These are phyloP conservation scores for Phialemoniopsis sp. DNA, from an alignment of 2,329 filamentous ascomycete genomes.

Conservation along the genomic window DNA sequence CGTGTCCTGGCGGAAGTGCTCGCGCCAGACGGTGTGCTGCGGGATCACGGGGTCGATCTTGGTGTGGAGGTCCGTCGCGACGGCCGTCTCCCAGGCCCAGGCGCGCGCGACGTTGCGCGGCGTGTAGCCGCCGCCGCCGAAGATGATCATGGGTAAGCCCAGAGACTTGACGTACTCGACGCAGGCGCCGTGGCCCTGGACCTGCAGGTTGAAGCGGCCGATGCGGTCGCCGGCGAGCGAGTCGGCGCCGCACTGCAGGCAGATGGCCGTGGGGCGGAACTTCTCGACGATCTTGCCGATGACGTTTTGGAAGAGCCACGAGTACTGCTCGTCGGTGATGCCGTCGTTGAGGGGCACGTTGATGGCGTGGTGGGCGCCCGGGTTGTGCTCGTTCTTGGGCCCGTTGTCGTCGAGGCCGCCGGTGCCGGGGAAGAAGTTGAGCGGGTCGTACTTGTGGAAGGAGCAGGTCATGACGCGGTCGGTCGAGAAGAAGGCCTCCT, in stretches of 20 bases:
- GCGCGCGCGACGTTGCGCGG: constrained; percentile 93
- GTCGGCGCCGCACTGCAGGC: constrained; percentile 93
- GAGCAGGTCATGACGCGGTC: constrained; percentile 86
- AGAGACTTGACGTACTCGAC: constrained; percentile 84
- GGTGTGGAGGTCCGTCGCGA: constrained; percentile 73
- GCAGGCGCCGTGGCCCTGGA: constrained; percentile 88
- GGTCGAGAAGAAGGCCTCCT: constrained; percentile 80
- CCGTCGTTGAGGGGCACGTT: constrained; percentile 90
- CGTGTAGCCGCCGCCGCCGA: constrained; percentile 94
- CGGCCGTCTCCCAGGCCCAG: constrained; percentile 94
- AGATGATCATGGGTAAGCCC: constrained; percentile 77
- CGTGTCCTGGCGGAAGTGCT: constrained; percentile 83
- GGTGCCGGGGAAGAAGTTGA: constrained; percentile 83
- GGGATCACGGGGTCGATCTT: constrained; percentile 72
- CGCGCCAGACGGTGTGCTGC: constrained; percentile 75
- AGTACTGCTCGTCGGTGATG: constrained; percentile 87
- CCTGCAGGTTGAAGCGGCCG: constrained; percentile 94
- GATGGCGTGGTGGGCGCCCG: constrained; percentile 82
- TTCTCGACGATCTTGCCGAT: constrained; percentile 74
- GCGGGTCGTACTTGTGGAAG: constrained; percentile 92
- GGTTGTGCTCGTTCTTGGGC: constrained; percentile 76
- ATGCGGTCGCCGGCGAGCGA: constrained; percentile 89
- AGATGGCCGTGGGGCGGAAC: constrained; percentile 87
- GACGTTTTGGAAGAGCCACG: constrained; percentile 76
- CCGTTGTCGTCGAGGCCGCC: constrained; percentile 85